Conservation (phyloP, 768 basidiomycete genomes). For the Amanita pseudoporphyria region DNA sequence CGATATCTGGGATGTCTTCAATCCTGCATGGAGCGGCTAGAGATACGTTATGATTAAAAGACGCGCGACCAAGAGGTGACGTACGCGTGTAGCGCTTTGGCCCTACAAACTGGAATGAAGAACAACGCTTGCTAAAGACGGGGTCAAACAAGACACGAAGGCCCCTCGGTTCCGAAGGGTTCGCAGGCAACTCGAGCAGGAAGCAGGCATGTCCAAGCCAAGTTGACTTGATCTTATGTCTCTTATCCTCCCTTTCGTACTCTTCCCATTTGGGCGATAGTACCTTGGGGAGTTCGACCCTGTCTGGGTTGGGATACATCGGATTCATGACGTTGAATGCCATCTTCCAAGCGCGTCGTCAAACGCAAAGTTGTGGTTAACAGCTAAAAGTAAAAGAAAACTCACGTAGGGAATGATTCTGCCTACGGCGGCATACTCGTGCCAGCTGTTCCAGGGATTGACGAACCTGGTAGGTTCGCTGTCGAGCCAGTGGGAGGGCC, state of each 20-base stretch:
- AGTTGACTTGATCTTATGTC: constrained; percentile 36
- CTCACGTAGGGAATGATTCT: constrained; percentile 12
- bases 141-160: constrained; percentile 44
- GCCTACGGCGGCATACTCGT: constrained; percentile 10
- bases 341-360: not conserved
- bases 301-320: constrained; percentile 10
- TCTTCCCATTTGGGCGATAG: constrained; percentile 30
- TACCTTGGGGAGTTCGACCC: constrained; percentile 19
- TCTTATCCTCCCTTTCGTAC: constrained; percentile 14
- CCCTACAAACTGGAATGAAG: constrained; percentile 33
- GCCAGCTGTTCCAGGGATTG: constrained; percentile 23
- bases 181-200: constrained; percentile 38
- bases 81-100: constrained; percentile 39
- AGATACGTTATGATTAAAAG: not conserved
- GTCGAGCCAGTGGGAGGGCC: constrained; percentile 20
- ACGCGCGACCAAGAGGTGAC: constrained; percentile 11
- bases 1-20: constrained; percentile 49
- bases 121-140: constrained; percentile 43
- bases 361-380: no score
- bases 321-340: constrained; percentile 9
- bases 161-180: constrained; percentile 22
- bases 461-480: constrained; percentile 13
- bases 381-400: no score
- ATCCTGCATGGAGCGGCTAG: constrained; percentile 39
- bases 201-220: constrained; percentile 52